A percentile compares a stretch with the other conserved stretches of the same genome.
These are phyloP conservation scores for Benincasa hispida DNA, from an alignment of 306 rosid genomes.

Conservation along the genomic window DNA sequence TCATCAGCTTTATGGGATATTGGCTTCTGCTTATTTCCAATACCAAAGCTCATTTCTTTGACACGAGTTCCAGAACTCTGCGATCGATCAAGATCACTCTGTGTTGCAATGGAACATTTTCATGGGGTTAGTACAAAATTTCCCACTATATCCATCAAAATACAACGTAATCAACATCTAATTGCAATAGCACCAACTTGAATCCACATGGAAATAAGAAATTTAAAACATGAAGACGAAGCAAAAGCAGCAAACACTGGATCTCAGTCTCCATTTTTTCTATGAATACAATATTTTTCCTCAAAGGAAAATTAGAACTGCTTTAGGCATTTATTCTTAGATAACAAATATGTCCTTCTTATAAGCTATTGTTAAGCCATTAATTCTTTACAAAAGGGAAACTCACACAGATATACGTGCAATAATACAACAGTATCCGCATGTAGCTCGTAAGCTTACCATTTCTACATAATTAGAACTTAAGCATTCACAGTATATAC, in stretches of 20 bases:
- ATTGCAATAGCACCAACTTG: neutral
- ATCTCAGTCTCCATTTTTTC: neutral
- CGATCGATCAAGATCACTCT: slow-evolving; percentile 76
- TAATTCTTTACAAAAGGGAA: neutral
- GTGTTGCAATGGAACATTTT: slow-evolving; percentile 20
- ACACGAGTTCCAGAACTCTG: slow-evolving; percentile 29
- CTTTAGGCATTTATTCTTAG: neutral
- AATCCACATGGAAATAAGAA: neutral
- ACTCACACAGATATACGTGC: neutral
- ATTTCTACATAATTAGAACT: neutral
- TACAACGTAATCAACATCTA: neutral
- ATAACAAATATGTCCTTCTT: neutral
- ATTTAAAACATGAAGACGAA: neutral
- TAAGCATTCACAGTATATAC: neutral
- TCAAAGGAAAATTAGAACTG: neutral
- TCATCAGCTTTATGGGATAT: slow-evolving; percentile 30
- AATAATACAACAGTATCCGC: neutral
- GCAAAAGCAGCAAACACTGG: neutral
- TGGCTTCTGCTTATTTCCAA: slow-evolving; percentile 27
- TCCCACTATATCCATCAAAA: neutral
- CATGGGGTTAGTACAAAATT: neutral
- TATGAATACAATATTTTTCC: neutral
- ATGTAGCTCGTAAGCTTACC: neutral
- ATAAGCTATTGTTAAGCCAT: neutral
- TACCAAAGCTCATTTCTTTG: slow-evolving; percentile 31